These are phyloP conservation scores for Diutina ranongensis DNA, from an alignment of 1,139 yeast species.

Conservation along the genomic window DNA sequence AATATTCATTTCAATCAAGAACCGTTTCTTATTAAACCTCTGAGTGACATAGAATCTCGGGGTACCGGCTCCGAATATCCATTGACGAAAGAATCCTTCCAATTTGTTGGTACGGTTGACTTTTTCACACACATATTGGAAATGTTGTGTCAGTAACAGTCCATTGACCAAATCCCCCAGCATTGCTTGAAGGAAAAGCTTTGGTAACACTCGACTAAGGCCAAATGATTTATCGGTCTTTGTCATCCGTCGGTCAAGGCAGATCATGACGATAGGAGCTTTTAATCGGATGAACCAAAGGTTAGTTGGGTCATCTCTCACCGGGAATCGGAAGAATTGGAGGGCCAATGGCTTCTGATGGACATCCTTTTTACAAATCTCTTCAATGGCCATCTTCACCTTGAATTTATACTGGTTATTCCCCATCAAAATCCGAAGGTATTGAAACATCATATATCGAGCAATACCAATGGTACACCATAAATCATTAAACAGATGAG, in stretches of 20 bases:
- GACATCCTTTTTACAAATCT: conserved; percentile 13
- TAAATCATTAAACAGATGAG: conserved; percentile 67
- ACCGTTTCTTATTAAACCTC: conserved; percentile 83
- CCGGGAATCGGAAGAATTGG: conserved; percentile 57
- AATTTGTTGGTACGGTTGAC: conserved; percentile 72
- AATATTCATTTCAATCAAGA: conserved; percentile 89
- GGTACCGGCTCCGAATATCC: conserved; percentile 86
- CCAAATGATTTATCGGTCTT: conserved; percentile 94
- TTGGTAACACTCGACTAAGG: conserved; percentile 81
- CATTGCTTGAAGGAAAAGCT: conserved; percentile 87
- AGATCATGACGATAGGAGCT: conserved; percentile 76
- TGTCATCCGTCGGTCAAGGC: conserved; percentile 86
- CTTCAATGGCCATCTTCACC: conserved; percentile 54
- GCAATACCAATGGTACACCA: conserved; percentile 91
- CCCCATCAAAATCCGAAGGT: conserved; percentile 65
- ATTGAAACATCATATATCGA: conserved; percentile 69
- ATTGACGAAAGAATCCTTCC: conserved; percentile 78
- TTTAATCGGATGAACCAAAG: conserved; percentile 60
- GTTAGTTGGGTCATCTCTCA: conserved; percentile 40
- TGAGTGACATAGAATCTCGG: conserved; percentile 87
- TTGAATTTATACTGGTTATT: conserved; percentile 67
- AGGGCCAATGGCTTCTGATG: conserved; percentile 53
- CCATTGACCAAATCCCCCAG: conserved; percentile 83
- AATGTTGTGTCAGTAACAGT: conserved; percentile 70
- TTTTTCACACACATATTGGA: conserved; percentile 86